Conservation (phyloP, 140 eudicot species). For the Anethum foeniculum region DNA sequence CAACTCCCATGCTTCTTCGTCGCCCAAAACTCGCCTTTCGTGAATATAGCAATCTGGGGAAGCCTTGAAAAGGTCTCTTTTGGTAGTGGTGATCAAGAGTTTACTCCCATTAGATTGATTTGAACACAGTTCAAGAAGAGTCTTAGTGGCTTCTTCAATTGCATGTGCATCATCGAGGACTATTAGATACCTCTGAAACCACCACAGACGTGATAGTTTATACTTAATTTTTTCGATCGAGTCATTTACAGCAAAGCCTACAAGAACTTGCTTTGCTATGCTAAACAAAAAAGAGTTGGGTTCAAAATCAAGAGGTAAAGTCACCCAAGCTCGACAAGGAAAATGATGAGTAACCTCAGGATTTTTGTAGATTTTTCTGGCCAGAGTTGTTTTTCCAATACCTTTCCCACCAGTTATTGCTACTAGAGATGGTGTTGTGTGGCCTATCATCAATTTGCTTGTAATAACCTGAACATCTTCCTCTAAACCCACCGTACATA, state of each 20-base stretch:
- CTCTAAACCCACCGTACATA: neutral
- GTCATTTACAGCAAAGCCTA: neutral
- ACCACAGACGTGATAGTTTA: neutral
- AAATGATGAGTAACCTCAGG: neutral
- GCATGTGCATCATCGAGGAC: constrained; percentile 4
- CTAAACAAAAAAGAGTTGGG: neutral
- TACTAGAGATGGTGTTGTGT: neutral
- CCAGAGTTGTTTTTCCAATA: constrained; percentile 13
- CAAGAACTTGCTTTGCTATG: constrained; percentile 2
- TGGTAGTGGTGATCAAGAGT: constrained; percentile 11
- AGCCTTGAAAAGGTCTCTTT: neutral
- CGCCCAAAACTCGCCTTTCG: constrained; percentile 1
- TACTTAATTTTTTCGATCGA: neutral
- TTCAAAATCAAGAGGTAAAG: neutral
- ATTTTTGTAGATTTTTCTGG: constrained; percentile 5
- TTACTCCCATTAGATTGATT: constrained; percentile 5
- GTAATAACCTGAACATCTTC: constrained; percentile 14
- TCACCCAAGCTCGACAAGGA: constrained; percentile 6
- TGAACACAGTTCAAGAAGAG: neutral
- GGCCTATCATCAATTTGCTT: neutral
- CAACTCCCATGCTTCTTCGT: constrained; percentile 9
- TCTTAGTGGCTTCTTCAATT: neutral
- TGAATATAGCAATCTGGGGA: neutral
- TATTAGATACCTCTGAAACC: neutral
- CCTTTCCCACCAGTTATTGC: neutral